These are phyloP conservation scores for Flueggea neowawraea DNA, from an alignment of 441 rosid genomes.

Conservation along the genomic window DNA sequence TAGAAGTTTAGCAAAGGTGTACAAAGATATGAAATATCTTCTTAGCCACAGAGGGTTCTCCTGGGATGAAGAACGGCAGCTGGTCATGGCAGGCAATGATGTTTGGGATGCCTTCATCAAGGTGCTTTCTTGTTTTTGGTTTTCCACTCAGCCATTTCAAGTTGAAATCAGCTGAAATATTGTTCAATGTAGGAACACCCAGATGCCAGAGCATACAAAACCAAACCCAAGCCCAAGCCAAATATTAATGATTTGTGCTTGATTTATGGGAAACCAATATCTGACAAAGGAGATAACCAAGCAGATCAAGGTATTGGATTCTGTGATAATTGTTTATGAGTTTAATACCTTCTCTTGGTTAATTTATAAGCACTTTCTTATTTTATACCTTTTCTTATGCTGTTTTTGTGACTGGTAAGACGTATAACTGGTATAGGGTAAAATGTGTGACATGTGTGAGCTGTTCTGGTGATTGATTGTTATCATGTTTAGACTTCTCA, in stretches of 20 bases:
- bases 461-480: background rate
- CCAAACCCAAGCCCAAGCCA: slow-evolving; percentile 20
- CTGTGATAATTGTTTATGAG: slow-evolving; percentile 28
- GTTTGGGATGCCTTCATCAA: slow-evolving; percentile 39
- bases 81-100: slow-evolving; percentile 35
- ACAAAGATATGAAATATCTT: slow-evolving; percentile 32
- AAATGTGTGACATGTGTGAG: background rate
- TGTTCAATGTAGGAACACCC: slow-evolving; percentile 43
- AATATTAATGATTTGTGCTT: slow-evolving; percentile 45
- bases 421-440: background rate
- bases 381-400: background rate
- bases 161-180: slow-evolving; percentile 19
- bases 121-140: slow-evolving; percentile 33
- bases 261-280: slow-evolving; percentile 41
- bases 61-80: slow-evolving; percentile 42
- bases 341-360: slow-evolving; percentile 4
- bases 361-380: background rate
- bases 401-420: too few species aligned
- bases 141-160: slow-evolving; percentile 1
- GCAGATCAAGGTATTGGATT: slow-evolving; percentile 14
- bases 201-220: slow-evolving; percentile 26
- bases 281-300: slow-evolving; percentile 19
- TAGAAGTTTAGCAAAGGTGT: slow-evolving; percentile 30
- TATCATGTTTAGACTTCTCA: background rate
- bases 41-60: slow-evolving; percentile 32